Percentiles rank a stretch among this genome's conserved stretches.
Conservation (phyloP, 1,284 basidiomycete genomes). For the Ceratobasidium sp. region DNA sequence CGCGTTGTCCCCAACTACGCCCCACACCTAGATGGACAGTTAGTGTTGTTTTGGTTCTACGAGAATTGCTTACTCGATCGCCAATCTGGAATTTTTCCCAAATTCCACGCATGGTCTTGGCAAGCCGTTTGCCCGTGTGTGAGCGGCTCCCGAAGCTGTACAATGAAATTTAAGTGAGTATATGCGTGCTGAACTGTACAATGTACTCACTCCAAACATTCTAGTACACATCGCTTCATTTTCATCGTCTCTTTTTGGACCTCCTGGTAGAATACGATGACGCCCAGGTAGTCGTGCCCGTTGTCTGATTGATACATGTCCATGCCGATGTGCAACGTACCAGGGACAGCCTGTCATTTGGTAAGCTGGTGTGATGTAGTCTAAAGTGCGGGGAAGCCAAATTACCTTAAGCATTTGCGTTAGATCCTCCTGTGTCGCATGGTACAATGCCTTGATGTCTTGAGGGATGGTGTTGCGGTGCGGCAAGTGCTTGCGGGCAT, state of each 20-base stretch:
- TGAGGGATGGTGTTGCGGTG: not conserved
- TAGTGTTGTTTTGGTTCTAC: not conserved
- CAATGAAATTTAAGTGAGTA: not conserved
- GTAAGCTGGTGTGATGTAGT: not conserved
- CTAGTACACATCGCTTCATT: not conserved
- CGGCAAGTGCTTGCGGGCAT: not conserved
- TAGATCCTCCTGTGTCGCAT: not conserved
- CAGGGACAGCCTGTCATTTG: not conserved
- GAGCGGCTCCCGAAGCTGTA: not conserved
- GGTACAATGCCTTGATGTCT: not conserved
- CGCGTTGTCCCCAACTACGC: not conserved
- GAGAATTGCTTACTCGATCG: not conserved
- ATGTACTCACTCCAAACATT: slow-evolving; percentile 2
- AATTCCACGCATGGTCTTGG: not conserved
- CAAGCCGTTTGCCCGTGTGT: not conserved
- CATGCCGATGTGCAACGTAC: not conserved
- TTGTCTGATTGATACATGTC: not conserved
- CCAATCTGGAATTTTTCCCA: not conserved
- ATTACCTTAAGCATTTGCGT: not conserved
- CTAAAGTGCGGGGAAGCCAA: not conserved
- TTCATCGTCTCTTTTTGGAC: not conserved
- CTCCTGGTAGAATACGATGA: not conserved
- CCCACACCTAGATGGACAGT: not conserved
- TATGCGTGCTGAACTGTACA: not conserved
- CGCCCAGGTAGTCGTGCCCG: not conserved